Evolutionary conservation across 176 grass and related monocot genomes (phyloP), one percentile per base, ranked within the genome.

Genomic region (Avena eriantha): DNA sequence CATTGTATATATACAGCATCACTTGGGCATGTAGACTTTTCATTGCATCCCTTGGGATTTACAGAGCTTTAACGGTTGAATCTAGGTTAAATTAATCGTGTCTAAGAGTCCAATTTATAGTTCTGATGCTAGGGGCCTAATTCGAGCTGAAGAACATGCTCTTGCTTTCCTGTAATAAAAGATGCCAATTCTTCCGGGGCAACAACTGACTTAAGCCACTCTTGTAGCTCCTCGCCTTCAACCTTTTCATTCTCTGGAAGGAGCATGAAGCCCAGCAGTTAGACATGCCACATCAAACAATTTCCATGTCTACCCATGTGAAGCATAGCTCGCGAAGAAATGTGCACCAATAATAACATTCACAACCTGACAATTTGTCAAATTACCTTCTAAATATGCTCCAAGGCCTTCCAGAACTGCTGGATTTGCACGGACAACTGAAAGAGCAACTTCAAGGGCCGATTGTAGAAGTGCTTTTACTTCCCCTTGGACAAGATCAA

Each of bases 161-260:
- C 90, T 60, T 93, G 87, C 61, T 90, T 88, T 59, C 94, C 94
- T 89, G 41, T 82, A 75, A 99, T 83, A 81, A 99, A 99, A 66
- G 83, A 87, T 3, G 71, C 64, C 73, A 99, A 80, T 89, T 99
- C 97, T 85, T 88, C 63, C 54, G 94, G 90, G 46, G 92, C 92
- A 77, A 99, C 94, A 61, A 99, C 97, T 19, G 95, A 93, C 78
- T 99, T 94, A 4, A 99, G 83, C 97, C 97, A 99, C 87, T 93
- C 83, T 86, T 99, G 92, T 82, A 99, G 93, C 61, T 99, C 94
- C 86, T 99, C 94, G 0, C 97, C 97, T 88, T 99, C 94, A 66
- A 99, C 97, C 54, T 97, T 97, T 81, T 99, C 97, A 55, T 99
- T 97, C 82, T 99, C 97, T 99, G 90, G 56, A 80, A 67, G 10